Base-by-base conservation (phyloP, 1,139 yeast species). In the Candida pseudoviswanathii region DNA sequence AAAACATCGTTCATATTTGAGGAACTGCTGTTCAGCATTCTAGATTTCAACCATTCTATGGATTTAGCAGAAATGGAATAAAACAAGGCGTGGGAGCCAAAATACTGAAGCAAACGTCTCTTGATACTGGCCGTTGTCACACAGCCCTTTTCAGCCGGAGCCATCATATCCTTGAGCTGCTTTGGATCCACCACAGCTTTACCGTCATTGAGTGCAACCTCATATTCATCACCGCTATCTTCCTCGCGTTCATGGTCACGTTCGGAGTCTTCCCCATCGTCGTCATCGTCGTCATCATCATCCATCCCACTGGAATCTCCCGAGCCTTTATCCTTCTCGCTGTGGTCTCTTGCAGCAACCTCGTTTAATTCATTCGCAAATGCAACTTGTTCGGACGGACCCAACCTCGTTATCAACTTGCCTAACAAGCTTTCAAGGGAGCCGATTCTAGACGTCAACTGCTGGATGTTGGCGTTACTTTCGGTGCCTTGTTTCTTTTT, bases 21-120 rank as follows among this genome's bases (percentile, higher is more conserved):
- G 4, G 41, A 31, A 10, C 36, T 44, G n/a, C 34, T 52, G 38
- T 44, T 53, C 9, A 38, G 41, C 5, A 58, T 27, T 31, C 51
- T 46, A 1, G 47, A 46, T 38, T 54, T 45, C 11, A 55, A 22
- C 63, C 62, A 64, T 33, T 57, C 53, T 32, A 55, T 22, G 33
- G 63, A 57, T 32, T 54, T 59, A 4, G 58, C 59, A 5, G 62
- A 56, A 36, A 63, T 53, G 2, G 60, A 54, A 47, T 52, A 57
- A 45, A 55, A 58, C 21, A 49, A 49, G 2, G 58, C 57, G 46
- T 62, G 65, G 8, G 59, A 53, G 2, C 65, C 65, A 43, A 54
- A 59, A 40, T 51, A 58, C 38, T 56, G 53, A 21, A 49, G 32
- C 16, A 55, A 42, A 26, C 54, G 44, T 26, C 30, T 34, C 22